Conservation (phyloP, 208 protist species). For the Naegleria fowleri region DNA sequence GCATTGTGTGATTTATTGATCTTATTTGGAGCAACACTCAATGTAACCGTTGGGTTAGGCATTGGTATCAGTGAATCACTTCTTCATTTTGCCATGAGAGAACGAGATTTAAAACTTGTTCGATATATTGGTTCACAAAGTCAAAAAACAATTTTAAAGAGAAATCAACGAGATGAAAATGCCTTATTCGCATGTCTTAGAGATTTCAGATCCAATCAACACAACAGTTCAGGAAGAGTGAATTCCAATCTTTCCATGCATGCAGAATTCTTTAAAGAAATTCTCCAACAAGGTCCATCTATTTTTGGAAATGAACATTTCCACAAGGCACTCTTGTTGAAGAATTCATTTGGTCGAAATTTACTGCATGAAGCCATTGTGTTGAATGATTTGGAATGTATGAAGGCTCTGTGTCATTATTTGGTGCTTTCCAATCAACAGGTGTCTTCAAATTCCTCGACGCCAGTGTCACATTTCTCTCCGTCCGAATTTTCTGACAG, state of each 20-base stretch:
- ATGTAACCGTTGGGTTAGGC: neutral
- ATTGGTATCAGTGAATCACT: neutral
- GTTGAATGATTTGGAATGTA: neutral
- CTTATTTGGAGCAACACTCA: neutral
- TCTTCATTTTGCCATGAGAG: neutral
- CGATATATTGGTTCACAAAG: neutral
- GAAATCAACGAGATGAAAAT: neutral
- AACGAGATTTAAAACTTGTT: neutral
- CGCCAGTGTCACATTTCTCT: neutral
- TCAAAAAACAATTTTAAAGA: neutral
- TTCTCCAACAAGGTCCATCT: neutral
- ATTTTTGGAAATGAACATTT: neutral
- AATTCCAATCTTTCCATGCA: neutral
- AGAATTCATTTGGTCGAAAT: constrained; percentile 3
- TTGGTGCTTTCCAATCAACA: neutral
- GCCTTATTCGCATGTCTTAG: neutral
- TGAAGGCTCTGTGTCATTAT: neutral
- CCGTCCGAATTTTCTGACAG: neutral
- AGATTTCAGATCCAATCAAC: neutral
- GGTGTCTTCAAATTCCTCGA: neutral
- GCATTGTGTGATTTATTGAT: neutral
- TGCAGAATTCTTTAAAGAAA: neutral
- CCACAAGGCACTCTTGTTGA: neutral
- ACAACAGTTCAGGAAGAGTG: neutral
- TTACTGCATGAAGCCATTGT: neutral